These are phyloP conservation scores for Boletus semigastroideus DNA, from an alignment of 1,284 basidiomycete species.

Conservation along the genomic window DNA sequence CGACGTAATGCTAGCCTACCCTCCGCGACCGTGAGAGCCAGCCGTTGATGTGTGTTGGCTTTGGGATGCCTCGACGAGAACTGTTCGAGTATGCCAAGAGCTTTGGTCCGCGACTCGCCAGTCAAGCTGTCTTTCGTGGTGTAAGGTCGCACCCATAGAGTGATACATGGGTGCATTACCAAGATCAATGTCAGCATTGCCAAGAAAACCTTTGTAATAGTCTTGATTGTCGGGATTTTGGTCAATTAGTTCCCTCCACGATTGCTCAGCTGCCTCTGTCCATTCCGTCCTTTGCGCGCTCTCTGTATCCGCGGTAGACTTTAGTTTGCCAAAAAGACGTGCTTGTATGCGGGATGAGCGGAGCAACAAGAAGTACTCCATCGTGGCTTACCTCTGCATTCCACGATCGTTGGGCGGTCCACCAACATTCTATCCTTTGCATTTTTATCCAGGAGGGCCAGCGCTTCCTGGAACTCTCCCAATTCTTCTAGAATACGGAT, in stretches of 20 bases:
- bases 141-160: constrained; percentile 6
- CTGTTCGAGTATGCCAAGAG: constrained; percentile 57
- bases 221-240: constrained; percentile 84
- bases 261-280: constrained; percentile 37
- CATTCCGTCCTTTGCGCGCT: constrained; percentile 25
- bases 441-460: constrained; percentile 62
- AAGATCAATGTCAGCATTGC: constrained; percentile 63
- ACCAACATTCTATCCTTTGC: constrained; percentile 67
- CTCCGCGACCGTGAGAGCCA: constrained; percentile 67
- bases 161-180: constrained; percentile 42
- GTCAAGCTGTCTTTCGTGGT: constrained; percentile 39
- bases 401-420: constrained; percentile 70
- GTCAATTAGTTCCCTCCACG: constrained; percentile 80
- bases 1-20: constrained; percentile 37
- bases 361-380: background rate
- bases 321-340: constrained; percentile 67
- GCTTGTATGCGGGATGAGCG: constrained; percentile 44
- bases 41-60: constrained; percentile 70
- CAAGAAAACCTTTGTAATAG: constrained; percentile 78
- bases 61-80: constrained; percentile 65
- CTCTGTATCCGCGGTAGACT: constrained; percentile 65
- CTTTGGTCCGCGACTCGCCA: constrained; percentile 51
- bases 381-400: constrained; percentile 59
- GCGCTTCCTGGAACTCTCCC: constrained; percentile 63
- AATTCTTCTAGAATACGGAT: constrained; percentile 77